Percentiles rank a stretch among this genome's conserved stretches.
These are phyloP conservation scores for Cotoneaster glaucophyllus DNA, from an alignment of 306 rosid genomes.

Conservation along the genomic window DNA sequence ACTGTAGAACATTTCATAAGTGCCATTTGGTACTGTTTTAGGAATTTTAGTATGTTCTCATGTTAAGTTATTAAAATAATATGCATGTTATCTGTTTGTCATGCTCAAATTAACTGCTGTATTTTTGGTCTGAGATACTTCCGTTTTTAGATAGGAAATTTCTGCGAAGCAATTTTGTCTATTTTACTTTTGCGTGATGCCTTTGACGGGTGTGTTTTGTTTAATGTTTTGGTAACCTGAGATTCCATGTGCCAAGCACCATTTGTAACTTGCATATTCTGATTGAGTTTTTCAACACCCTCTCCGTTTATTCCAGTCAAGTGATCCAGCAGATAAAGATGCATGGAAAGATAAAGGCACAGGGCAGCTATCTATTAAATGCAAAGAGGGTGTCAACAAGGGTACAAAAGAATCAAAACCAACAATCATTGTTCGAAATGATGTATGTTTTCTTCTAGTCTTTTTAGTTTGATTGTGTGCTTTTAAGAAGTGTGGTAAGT, in stretches of 20 bases:
- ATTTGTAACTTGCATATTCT: not conserved
- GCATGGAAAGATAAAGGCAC: slow-evolving; percentile 93
- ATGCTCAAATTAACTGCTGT: not conserved
- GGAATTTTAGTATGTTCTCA: not conserved
- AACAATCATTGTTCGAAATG: slow-evolving; percentile 82
- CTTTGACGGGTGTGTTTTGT: not conserved
- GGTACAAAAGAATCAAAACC: slow-evolving; percentile 94
- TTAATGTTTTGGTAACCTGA: not conserved
- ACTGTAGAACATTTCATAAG: not conserved
- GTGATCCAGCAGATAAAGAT: slow-evolving; percentile 72
- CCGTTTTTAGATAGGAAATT: not conserved
- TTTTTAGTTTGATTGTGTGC: not conserved
- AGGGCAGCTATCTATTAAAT: slow-evolving; percentile 80
- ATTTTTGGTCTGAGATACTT: not conserved
- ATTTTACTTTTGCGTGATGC: not conserved
- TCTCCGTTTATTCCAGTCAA: slow-evolving; percentile 48
- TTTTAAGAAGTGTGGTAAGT: not conserved
- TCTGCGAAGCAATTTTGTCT: not conserved
- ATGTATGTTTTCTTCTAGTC: slow-evolving; percentile 40
- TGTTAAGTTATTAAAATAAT: not conserved
- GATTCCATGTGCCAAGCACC: not conserved
- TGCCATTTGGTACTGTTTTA: not conserved
- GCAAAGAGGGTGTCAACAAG: slow-evolving; percentile 88
- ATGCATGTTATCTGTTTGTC: not conserved
- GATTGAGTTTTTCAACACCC: slow-evolving; percentile 1